phyloP scores from a whole-genome alignment of 768 basidiomycete species.

The Lanmaoa pseudosensibilis region DNA sequence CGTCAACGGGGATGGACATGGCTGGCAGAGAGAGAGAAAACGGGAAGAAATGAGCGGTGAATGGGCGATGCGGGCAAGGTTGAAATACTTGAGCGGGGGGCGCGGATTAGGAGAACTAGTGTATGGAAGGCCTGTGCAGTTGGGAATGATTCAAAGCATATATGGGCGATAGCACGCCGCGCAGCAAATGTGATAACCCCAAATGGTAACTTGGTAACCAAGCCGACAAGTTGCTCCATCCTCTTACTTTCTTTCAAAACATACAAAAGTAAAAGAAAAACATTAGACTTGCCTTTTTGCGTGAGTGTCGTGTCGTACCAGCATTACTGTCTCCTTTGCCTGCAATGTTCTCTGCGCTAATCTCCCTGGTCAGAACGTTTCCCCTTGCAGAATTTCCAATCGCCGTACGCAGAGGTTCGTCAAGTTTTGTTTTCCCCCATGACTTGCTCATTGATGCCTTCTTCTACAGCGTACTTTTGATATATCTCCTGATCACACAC shows the following conservation, averaged over 20 bases:
- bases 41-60: background rate
- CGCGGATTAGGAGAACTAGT: background rate
- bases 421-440: too few relatives aligned
- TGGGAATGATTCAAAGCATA: background rate
- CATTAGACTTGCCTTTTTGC: too few relatives aligned
- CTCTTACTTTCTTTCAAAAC: background rate
- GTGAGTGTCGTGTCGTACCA: background rate
- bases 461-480: constrained; percentile 10
- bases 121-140: background rate
- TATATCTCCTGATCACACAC: constrained; percentile 1
- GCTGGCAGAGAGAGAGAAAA: background rate
- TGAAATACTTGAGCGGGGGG: background rate
- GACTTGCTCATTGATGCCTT: background rate
- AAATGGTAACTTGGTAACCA: background rate
- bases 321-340: too few relatives aligned
- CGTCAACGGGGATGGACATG: constrained; percentile 25
- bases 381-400: background rate
- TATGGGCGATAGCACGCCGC: background rate
- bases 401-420: constrained; percentile 21
- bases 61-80: background rate
- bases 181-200: background rate
- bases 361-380: too few relatives aligned
- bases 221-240: background rate
- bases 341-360: background rate
- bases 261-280: background rate